These are phyloP conservation scores for Begonia fuchsioides DNA, from an alignment of 306 rosid species.

Conservation along the genomic window DNA sequence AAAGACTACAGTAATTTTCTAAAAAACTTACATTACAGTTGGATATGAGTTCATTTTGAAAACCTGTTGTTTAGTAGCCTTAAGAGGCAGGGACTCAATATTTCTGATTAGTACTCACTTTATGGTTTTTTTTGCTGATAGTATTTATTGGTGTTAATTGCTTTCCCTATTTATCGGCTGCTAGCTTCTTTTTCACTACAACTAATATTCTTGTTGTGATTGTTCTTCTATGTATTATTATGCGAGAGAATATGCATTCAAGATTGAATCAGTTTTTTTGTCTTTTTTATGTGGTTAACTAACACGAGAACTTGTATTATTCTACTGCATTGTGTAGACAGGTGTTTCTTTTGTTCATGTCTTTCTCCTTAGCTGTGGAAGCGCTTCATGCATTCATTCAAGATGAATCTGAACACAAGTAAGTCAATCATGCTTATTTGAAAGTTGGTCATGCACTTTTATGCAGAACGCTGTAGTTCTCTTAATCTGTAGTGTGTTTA, in stretches of 20 bases:
- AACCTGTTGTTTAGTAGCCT: too few species aligned
- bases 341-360: constrained; percentile 97
- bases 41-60: too few species aligned
- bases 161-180: too few species aligned
- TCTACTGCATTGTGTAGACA: constrained; percentile 78
- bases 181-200: too few species aligned
- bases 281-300: constrained; percentile 9
- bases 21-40: too few species aligned
- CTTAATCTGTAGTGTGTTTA: too few species aligned
- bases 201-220: neutral
- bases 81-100: too few species aligned
- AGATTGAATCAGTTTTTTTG: too few species aligned
- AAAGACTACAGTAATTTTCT: too few species aligned
- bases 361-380: constrained; percentile 95
- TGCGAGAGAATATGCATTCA: neutral
- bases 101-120: too few species aligned
- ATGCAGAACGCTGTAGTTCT: too few species aligned
- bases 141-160: neutral
- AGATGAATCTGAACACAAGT: constrained; percentile 99
- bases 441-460: too few species aligned
- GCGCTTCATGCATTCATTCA: constrained; percentile 93
- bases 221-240: neutral
- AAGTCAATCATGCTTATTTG: constrained; percentile 22
- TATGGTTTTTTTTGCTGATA: neutral
- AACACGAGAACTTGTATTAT: constrained; percentile 38